Base-by-base conservation (phyloP, 169 alveolate species). In the Besnoitia besnoiti region DNA sequence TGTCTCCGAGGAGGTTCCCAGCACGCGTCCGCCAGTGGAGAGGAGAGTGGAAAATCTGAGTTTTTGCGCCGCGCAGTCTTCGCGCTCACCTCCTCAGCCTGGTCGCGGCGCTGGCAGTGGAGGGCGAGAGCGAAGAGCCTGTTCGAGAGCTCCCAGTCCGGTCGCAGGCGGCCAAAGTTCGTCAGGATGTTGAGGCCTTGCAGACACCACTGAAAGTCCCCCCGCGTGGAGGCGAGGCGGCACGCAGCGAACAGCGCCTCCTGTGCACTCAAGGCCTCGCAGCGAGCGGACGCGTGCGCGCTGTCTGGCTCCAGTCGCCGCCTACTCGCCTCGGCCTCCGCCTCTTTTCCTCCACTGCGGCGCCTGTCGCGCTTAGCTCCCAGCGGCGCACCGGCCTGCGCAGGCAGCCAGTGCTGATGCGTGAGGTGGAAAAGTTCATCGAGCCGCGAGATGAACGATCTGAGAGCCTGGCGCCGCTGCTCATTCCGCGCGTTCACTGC, bases 351-450 rank as follows among this genome's bases (percentile, higher is more conserved):
- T 40, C 49, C 49, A 7, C 50, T 4, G 16, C 37, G 8, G n/a
- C 59, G 4, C 8, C 87, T 14, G 35, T 3, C 37, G 7, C 59
- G n/a, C 87, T 44, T 77, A 12, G 87, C n/a, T 1, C 87, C 87
- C 14, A 77, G 87, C 16, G 87, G 87, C 49, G 35, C n/a, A 14
- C 61, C 49, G 21, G 87, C 14, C 21, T 10, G 59, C 8, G 16
- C 10, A 10, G 87, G 87, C 87, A 77, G 59, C 87, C 87, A 77
- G 59, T 77, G 87, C 87, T 77, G 87, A 37, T 77, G 87, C 27
- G 87, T 51, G 33, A 42, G 61, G 35, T 77, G 10, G 21, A 77
- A 77, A 4, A 77, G 59, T 7, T 77, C 87, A 77, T 77, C 87
- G 5, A 77, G 35, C 14, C 87, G 87, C 10, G 87, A 77, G 7